Evolutionary conservation across 1,139 yeast genomes (phyloP), one percentile per base, ranked within the genome.

Genomic region (Zygosaccharomyces pseudobailii): DNA sequence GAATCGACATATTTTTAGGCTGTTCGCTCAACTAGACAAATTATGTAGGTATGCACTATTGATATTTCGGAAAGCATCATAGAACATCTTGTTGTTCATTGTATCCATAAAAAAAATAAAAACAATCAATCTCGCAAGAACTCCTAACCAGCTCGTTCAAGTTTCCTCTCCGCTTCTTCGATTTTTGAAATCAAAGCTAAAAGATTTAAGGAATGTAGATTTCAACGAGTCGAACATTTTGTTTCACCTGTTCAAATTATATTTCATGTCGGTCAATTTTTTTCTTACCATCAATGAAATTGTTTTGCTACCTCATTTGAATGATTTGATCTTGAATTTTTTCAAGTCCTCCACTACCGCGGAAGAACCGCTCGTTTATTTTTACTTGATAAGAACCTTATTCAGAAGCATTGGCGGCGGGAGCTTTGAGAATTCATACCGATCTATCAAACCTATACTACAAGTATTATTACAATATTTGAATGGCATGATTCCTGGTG

Each of bases 341-440:
- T 72, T 94, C 65, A 82, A 82, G 51, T 74, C 82, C 44, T 84
- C 97, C 0, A 86, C 96, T 1, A 80, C 82, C n/a, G 88, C 97
- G 0, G 87, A 87, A 57, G 97, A 90, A 62, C 97, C 98, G 3
- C 76, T 87, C 33, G 88, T 88, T 1, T 92, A 89, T 63, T 89
- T 94, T 53, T 87, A 89, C 61, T 71, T 94, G 59, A 85, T 94
- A 20, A 75, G 97, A 60, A 87, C 96, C 0, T 71, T 94, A 43
- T 94, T 94, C 72, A 75, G 98, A 65, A 87, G 95, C 62, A 90
- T 94, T 40, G 95, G 96, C 40, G 97, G 98, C 40, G 98, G 97
- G 3, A 75, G 97, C 51, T 90, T 90, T 65, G 98, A 92, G 66
- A 81, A 84, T 49, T 73, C 92, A 24, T 92, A 92, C 70, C 87